These are phyloP conservation scores for Boletus speciosus DNA, from an alignment of 768 basidiomycete species.

Conservation along the genomic window DNA sequence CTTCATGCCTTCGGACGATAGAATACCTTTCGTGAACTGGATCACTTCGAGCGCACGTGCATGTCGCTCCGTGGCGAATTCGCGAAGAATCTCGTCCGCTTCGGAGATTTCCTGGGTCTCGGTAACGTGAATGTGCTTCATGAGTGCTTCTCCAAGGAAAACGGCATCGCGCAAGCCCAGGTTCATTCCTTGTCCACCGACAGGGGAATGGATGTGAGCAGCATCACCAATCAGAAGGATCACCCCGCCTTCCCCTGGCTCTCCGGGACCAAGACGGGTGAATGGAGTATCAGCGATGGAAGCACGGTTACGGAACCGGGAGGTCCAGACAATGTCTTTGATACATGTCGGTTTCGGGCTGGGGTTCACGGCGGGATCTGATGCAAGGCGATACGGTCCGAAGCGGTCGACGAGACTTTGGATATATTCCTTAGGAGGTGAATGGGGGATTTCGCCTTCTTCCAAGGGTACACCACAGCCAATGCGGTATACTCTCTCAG, in stretches of 20 bases:
- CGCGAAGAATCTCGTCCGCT: slow-evolving; percentile 33
- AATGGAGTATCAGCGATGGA: slow-evolving; percentile 42
- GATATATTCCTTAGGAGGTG: slow-evolving; percentile 40
- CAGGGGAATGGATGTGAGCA: slow-evolving; percentile 51
- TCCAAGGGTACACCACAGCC: slow-evolving; percentile 36
- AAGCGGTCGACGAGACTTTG: slow-evolving; percentile 42
- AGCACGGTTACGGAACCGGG: slow-evolving; percentile 43
- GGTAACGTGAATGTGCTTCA: slow-evolving; percentile 31
- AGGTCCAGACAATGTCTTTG: slow-evolving; percentile 40
- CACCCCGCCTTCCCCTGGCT: slow-evolving; percentile 8
- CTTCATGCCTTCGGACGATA: slow-evolving; percentile 18
- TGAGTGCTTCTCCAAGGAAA: slow-evolving; percentile 42
- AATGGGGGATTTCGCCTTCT: slow-evolving; percentile 34
- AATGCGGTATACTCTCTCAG: slow-evolving; percentile 36
- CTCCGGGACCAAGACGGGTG: slow-evolving; percentile 22
- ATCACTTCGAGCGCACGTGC: slow-evolving; percentile 42
- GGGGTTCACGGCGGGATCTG: slow-evolving; percentile 34
- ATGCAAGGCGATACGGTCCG: slow-evolving; percentile 35
- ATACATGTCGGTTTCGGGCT: slow-evolving; percentile 31
- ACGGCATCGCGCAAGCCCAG: slow-evolving; percentile 55
- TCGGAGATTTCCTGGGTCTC: slow-evolving; percentile 5
- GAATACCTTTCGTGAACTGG: slow-evolving; percentile 36
- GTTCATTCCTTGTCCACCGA: slow-evolving; percentile 58
- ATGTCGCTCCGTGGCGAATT: slow-evolving; percentile 36
- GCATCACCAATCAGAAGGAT: slow-evolving; percentile 43